Evolutionary conservation across 306 rosid species (phyloP).

Genomic region (Ormosia emarginata): DNA sequence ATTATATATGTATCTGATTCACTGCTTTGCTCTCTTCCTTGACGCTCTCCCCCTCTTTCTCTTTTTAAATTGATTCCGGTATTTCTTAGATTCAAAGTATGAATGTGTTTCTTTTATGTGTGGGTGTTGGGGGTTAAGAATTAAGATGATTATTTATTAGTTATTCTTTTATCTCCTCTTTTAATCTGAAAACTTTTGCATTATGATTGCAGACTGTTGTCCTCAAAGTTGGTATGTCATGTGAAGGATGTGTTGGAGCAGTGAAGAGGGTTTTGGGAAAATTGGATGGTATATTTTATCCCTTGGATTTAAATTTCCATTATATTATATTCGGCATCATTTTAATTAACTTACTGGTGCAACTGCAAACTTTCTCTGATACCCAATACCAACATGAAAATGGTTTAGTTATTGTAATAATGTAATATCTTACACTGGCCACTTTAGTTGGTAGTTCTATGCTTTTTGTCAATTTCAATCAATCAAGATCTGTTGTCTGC

Average conservation of each 20-base stretch:
- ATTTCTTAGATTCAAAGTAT: not conserved
- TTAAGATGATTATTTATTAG: not conserved
- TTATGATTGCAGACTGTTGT: constrained; percentile 64
- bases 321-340: not conserved
- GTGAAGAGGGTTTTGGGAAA: constrained; percentile 93
- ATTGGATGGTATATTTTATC: constrained; percentile 62
- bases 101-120: not conserved
- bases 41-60: not conserved
- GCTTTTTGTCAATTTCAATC: not conserved
- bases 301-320: not conserved
- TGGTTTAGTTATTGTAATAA: not conserved
- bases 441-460: not conserved
- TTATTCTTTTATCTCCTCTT: not conserved
- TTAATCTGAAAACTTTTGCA: not conserved
- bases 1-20: not conserved
- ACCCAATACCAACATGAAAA: not conserved
- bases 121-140: not conserved
- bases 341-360: not conserved
- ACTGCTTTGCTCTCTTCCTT: not conserved
- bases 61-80: not conserved
- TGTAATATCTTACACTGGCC: not conserved
- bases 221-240: constrained; percentile 96
- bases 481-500: not conserved
- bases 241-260: constrained; percentile 95
- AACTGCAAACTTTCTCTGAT: not conserved